Evolutionary conservation across 176 grass and related monocot species (phyloP).

Genomic region (Rhipidocladum racemiflorum): DNA sequence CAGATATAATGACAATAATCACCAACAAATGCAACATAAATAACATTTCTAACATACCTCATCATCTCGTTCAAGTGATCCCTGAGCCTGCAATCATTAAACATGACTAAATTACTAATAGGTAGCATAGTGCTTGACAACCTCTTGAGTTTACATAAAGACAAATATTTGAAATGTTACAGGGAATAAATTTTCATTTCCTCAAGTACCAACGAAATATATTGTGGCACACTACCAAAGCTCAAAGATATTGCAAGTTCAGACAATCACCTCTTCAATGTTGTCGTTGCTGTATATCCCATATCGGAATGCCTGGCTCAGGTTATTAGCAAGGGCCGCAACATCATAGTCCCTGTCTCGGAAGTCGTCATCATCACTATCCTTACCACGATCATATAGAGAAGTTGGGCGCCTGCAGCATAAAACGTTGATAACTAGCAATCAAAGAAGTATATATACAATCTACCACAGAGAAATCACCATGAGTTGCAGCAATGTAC

Average conservation of each 20-base stretch:
- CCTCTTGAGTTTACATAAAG: not conserved
- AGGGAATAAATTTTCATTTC: not conserved
- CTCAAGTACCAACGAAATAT: not conserved
- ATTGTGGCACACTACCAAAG: not conserved
- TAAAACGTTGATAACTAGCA: conserved; percentile 9
- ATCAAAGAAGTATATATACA: not conserved
- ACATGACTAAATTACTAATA: not conserved
- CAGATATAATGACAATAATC: not conserved
- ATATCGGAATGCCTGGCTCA: conserved; percentile 75
- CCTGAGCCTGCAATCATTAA: conserved; percentile 57
- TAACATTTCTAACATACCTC: conserved; percentile 50
- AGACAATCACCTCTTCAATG: conserved; percentile 62
- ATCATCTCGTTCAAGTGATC: conserved; percentile 69
- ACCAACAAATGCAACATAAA: not conserved
- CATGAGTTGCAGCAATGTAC: not conserved
- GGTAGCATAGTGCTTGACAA: not conserved
- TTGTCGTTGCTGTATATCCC: conserved; percentile 82
- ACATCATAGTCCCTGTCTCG: conserved; percentile 88
- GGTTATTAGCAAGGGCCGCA: conserved; percentile 65
- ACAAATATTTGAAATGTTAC: not conserved
- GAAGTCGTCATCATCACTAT: conserved; percentile 81
- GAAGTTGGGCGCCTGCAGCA: conserved; percentile 69
- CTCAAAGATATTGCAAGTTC: not conserved
- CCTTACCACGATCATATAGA: conserved; percentile 67
- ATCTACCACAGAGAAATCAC: not conserved